Conservation (phyloP, 1,139 yeast species). For the Pichia sp. region DNA sequence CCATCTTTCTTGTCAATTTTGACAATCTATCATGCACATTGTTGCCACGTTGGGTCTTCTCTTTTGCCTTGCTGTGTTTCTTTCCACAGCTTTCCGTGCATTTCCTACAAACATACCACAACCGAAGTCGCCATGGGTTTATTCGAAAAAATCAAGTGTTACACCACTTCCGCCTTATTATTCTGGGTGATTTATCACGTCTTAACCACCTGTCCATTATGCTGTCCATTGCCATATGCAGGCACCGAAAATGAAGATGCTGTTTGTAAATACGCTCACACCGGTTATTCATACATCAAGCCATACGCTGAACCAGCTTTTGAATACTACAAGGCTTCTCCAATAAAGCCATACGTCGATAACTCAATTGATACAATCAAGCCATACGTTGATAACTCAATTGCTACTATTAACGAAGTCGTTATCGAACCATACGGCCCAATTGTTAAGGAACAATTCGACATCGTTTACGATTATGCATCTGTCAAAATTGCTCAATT, state of each 20-base stretch:
- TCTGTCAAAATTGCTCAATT: not conserved
- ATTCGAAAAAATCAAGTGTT: conserved; percentile 18
- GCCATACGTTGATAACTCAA: conserved; percentile 21
- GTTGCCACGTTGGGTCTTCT: no score
- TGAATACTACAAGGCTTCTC: conserved; percentile 21
- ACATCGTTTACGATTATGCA: not conserved
- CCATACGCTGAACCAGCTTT: conserved; percentile 23
- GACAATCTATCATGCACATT: no score
- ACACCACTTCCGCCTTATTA: conserved; percentile 12
- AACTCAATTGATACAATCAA: conserved; percentile 12
- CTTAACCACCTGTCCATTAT: conserved; percentile 16
- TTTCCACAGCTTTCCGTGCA: no score
- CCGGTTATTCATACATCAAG: conserved; percentile 15
- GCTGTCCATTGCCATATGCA: conserved; percentile 9
- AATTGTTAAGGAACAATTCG: conserved; percentile 1
- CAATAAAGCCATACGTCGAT: conserved; percentile 28
- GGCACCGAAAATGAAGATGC: conserved; percentile 6
- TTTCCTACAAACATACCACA: no score
- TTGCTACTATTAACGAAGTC: not conserved
- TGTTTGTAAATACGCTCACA: conserved; percentile 26
- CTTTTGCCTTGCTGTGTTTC: no score
- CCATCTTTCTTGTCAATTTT: no score
- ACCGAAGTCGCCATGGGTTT: conserved; percentile 9
- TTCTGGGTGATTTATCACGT: conserved; percentile 13
- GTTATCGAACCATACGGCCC: conserved; percentile 11